Percentiles rank a stretch among this genome's conserved stretches.
Evolutionary conservation across 306 rosid genomes (phyloP).

Genomic region (Lathyrus oleraceus): DNA sequence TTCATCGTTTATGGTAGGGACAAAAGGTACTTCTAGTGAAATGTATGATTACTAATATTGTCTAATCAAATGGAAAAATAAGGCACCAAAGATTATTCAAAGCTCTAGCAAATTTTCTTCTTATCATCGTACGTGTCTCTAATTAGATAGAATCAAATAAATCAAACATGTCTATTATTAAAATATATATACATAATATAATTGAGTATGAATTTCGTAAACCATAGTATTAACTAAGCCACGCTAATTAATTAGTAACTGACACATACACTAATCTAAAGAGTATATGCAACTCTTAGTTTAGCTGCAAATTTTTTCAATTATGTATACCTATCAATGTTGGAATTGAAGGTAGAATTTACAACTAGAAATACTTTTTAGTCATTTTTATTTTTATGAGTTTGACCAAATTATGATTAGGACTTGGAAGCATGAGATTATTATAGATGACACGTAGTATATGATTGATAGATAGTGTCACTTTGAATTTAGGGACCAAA

Average conservation of each 20-base stretch:
- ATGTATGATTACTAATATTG: conserved; percentile 45
- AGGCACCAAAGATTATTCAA: conserved; percentile 30
- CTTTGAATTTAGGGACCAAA: conserved; percentile 28
- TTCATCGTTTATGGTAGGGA: conserved; percentile 34
- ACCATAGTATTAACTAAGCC: neutral
- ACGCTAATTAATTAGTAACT: neutral
- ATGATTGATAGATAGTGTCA: neutral
- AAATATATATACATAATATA: no score
- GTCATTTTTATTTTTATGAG: conserved; percentile 23
- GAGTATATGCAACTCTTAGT: neutral
- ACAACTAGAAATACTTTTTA: neutral
- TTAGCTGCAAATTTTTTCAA: conserved; percentile 8
- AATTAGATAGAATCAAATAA: conserved; percentile 10
- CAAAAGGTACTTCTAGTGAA: conserved; percentile 37
- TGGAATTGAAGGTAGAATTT: conserved; percentile 14
- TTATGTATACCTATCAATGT: conserved; percentile 20
- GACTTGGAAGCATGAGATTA: conserved; percentile 32
- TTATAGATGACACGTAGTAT: conserved; percentile 3
- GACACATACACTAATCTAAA: conserved; percentile 1
- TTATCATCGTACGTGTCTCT: conserved; percentile 11
- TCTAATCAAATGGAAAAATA: conserved; percentile 53
- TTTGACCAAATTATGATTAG: conserved; percentile 23
- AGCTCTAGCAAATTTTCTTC: conserved; percentile 8
- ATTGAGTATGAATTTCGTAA: conserved; percentile 13
- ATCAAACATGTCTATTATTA: conserved; percentile 2